Evolutionary conservation across 1,284 basidiomycete species (phyloP).

Genomic region (Pulveroboletus ridleyi): DNA sequence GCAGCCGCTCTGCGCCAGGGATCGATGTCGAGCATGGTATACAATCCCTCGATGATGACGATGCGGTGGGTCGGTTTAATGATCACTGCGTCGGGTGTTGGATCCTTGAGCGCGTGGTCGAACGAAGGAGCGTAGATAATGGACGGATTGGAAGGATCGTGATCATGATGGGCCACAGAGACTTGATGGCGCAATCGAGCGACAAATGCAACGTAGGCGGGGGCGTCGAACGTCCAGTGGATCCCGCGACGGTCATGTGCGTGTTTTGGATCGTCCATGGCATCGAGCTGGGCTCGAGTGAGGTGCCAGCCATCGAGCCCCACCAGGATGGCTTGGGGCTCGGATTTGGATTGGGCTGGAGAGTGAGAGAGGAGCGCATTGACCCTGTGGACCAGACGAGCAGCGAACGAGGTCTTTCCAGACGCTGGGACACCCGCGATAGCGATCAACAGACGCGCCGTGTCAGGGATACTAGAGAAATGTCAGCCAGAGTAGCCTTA

Average conservation of each 20-base stretch:
- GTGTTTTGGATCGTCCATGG: too few species aligned
- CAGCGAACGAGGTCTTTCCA: too few species aligned
- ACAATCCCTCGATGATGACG: too few species aligned
- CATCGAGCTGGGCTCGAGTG: too few species aligned
- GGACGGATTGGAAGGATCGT: constrained; percentile 15
- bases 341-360: too few species aligned
- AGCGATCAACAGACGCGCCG: constrained; percentile 73
- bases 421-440: constrained; percentile 62
- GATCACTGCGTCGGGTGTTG: constrained; percentile 23
- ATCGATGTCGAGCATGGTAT: constrained; percentile 43
- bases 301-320: too few species aligned
- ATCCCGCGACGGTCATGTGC: constrained; percentile 58
- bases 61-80: too few species aligned
- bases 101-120: constrained; percentile 75
- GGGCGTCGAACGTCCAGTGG: constrained; percentile 74
- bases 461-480: constrained; percentile 16
- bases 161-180: background rate
- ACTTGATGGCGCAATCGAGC: constrained; percentile 43
- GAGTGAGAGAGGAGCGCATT: too few species aligned
- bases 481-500: background rate
- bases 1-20: constrained; percentile 78
- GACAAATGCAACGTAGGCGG: too few species aligned
- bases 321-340: too few species aligned
- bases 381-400: too few species aligned
- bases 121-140: constrained; percentile 76